These are phyloP conservation scores for Phaeophleospora eucalypticola DNA, from an alignment of 2,329 filamentous ascomycete species.

Conservation along the genomic window DNA sequence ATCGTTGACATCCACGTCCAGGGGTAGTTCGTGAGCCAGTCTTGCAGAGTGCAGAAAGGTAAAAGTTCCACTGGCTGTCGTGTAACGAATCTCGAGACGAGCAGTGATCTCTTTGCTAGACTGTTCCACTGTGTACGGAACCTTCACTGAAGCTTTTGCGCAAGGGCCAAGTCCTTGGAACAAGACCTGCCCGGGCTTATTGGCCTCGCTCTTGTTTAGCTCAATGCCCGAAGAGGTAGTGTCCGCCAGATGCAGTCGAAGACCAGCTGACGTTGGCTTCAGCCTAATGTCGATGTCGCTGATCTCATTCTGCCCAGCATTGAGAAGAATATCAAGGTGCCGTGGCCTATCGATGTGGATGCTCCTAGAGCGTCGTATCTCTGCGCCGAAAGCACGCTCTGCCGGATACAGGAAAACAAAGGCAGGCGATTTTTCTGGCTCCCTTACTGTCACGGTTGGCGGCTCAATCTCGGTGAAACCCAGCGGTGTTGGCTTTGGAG, in stretches of 20 bases:
- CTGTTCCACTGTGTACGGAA: slow-evolving; percentile 82
- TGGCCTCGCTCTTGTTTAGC: neutral
- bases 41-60: slow-evolving; percentile 57
- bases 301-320: slow-evolving; percentile 69
- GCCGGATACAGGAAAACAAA: slow-evolving; percentile 71
- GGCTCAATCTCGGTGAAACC: slow-evolving; percentile 44
- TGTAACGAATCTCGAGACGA: slow-evolving; percentile 53
- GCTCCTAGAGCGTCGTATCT: slow-evolving; percentile 61
- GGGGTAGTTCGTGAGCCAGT: slow-evolving; percentile 69
- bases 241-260: slow-evolving; percentile 54
- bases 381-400: slow-evolving; percentile 63
- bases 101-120: slow-evolving; percentile 67
- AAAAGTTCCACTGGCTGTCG: slow-evolving; percentile 24
- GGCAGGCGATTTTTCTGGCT: slow-evolving; percentile 20
- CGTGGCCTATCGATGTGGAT: slow-evolving; percentile 78
- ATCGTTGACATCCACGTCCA: slow-evolving; percentile 96
- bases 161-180: slow-evolving; percentile 30
- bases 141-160: slow-evolving; percentile 54
- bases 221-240: slow-evolving; percentile 29
- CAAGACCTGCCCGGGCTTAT: slow-evolving; percentile 19
- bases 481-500: slow-evolving; percentile 44
- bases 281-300: slow-evolving; percentile 47
- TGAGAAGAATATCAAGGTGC: slow-evolving; percentile 68
- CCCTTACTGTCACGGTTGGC: slow-evolving; percentile 17
- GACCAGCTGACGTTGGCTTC: slow-evolving; percentile 57